Percentiles rank a stretch among this genome's conserved stretches.
These are phyloP conservation scores for Xylaria palmicola DNA, from an alignment of 495 filamentous ascomycete genomes.

Conservation along the genomic window DNA sequence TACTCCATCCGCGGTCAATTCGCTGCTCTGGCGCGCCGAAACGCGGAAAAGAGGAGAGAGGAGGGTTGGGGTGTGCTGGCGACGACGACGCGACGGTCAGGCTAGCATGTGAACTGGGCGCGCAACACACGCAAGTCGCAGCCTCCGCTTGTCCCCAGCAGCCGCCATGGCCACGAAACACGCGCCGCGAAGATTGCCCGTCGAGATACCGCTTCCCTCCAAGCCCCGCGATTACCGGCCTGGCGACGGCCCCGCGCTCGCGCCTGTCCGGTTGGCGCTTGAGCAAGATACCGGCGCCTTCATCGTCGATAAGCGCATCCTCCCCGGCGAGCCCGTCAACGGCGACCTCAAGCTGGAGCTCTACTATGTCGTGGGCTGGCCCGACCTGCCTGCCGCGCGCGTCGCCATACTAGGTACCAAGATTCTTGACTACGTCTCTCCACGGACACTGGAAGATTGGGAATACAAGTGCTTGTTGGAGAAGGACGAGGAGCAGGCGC, in stretches of 20 bases:
- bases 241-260: slow-evolving; percentile 39
- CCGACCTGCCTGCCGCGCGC: slow-evolving; percentile 40
- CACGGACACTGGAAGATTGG: slow-evolving; percentile 44
- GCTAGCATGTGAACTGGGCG: slow-evolving; percentile 1
- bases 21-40: too few species aligned
- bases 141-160: not conserved
- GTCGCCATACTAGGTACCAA: slow-evolving; percentile 37
- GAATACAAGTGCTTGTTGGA: slow-evolving; percentile 35
- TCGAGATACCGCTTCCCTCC: slow-evolving; percentile 38
- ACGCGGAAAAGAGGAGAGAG: too few species aligned
- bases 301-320: slow-evolving; percentile 44
- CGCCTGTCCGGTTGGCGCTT: slow-evolving; percentile 35
- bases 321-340: slow-evolving; percentile 29
- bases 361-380: slow-evolving; percentile 46
- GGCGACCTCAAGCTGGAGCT: slow-evolving; percentile 33
- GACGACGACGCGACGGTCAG: not conserved
- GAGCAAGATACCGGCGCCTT: slow-evolving; percentile 44
- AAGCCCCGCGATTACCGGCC: slow-evolving; percentile 34
- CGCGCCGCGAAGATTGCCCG: not conserved
- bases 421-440: slow-evolving; percentile 46
- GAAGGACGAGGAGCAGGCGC: slow-evolving; percentile 26
- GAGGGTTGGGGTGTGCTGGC: not conserved
- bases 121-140: not conserved
- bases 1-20: too few species aligned
- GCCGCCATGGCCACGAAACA: slow-evolving; percentile 20